Base-by-base conservation (phyloP, 176 grass and related monocot species). In the Oryza glaberrima region DNA sequence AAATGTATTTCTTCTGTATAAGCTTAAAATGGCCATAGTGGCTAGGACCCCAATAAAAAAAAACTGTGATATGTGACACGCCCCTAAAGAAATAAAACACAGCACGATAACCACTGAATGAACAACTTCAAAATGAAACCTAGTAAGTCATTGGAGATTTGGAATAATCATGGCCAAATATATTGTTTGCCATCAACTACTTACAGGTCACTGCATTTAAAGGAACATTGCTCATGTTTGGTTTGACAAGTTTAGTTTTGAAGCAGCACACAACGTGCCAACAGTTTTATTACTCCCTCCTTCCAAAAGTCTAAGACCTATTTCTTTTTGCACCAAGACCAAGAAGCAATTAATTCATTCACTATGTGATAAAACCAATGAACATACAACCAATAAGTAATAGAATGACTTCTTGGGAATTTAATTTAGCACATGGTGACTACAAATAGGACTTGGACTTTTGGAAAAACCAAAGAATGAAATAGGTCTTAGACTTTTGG, bases 81-180 rank as follows among this genome's bases (percentile, higher is more conserved):
- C 20, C 43, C 34, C 72, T 38, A 75, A 67, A 49, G 19, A 65
- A 71, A 11, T 2, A 81, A 61, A 65, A 38, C 32, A 6, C 6
- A 19, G 47, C 20, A 73, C 26, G 56, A 43, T 65, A 88, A 68
- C 51, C 34, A 66, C 35, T 84, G 44, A 73, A 79, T 60, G 23
- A 45, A 26, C 48, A 58, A 26, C 48, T 26, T 60, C 67, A 44
- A 6, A 17, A 60, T 22, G 15, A 69, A 58, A 51, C 49, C 30
- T 4, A 65, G 3, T 48, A 65, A 51, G 54, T 51, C 40, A n/a
- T 19, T 9, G 19, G 54, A 58, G 23, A 56, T 75, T 28, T 40
- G 38, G 9, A 54, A 16, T 43, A 26, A 2, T 58, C 6, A 28
- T 73, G 20, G 20, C n/a, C 38, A 85, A 76, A 70, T 9, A 75